These are phyloP conservation scores for Brassica carinata DNA, from an alignment of 345 rosid species.

Conservation along the genomic window DNA sequence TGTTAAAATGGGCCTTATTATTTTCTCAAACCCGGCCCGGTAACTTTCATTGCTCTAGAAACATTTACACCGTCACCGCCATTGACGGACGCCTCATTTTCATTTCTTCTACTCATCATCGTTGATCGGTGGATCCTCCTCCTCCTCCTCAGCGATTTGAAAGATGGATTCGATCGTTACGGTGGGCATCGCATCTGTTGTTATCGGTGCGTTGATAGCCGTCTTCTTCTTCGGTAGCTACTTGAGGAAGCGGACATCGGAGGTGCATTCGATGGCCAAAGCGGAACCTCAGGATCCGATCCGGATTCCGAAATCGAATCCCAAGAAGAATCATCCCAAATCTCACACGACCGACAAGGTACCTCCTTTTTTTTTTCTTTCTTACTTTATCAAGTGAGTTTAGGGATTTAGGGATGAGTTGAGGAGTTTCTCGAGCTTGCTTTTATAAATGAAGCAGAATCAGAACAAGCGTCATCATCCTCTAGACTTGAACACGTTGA, in stretches of 20 bases:
- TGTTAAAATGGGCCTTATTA: not conserved
- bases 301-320: slow-evolving; percentile 53
- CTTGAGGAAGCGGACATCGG: slow-evolving; percentile 76
- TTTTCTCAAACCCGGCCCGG: slow-evolving; percentile 17
- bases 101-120: slow-evolving; percentile 1
- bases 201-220: slow-evolving; percentile 70
- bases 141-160: not conserved
- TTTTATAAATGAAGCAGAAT: not conserved
- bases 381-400: not conserved
- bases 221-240: slow-evolving; percentile 75
- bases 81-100: not conserved
- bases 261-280: slow-evolving; percentile 64
- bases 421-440: not conserved
- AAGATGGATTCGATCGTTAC: slow-evolving; percentile 66
- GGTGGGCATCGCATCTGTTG: slow-evolving; percentile 53
- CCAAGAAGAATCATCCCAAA: slow-evolving; percentile 67
- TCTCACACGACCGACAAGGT: slow-evolving; percentile 71
- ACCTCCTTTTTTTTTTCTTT: not conserved
- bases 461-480: slow-evolving; percentile 81
- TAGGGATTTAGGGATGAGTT: slow-evolving; percentile 16
- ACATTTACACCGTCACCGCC: slow-evolving; percentile 15
- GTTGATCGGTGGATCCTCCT: not conserved
- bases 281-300: slow-evolving; percentile 62
- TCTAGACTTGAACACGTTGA: slow-evolving; percentile 89
- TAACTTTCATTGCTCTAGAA: not conserved